A percentile compares a stretch with the other conserved stretches of the same genome.
phyloP scores from a whole-genome alignment of 1,284 basidiomycete genomes.

The Naganishia cerealis region DNA sequence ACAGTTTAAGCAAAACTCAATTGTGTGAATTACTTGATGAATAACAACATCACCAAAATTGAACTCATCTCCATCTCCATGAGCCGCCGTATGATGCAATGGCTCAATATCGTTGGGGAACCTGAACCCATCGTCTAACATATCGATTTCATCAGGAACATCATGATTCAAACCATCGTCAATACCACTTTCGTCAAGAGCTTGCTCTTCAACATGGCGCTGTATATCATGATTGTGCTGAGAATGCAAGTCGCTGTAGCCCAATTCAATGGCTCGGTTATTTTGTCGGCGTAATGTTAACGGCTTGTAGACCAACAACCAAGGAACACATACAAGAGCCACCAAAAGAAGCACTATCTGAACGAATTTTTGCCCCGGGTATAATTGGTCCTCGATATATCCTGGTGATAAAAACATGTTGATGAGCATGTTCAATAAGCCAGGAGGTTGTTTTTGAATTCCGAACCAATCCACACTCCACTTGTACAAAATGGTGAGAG shows the following conservation, averaged over 20 bases:
- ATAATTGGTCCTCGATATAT: conserved; percentile 71
- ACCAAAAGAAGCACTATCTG: conserved; percentile 78
- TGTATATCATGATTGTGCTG: conserved; percentile 51
- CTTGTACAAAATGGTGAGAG: conserved; percentile 93
- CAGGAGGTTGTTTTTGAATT: conserved; percentile 74
- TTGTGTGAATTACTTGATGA: conserved; percentile 96
- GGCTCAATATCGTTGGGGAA: conserved; percentile 32
- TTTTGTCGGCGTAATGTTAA: conserved; percentile 90
- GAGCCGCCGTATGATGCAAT: conserved; percentile 57
- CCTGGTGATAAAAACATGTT: conserved; percentile 89
- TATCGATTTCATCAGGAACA: too few species aligned
- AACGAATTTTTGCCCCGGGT: conserved; percentile 80
- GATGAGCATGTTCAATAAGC: conserved; percentile 92
- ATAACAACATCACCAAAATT: conserved; percentile 93
- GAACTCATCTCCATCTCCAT: conserved; percentile 86
- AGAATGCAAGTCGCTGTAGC: conserved; percentile 73
- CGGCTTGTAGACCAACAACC: conserved; percentile 92
- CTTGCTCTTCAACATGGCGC: too few species aligned
- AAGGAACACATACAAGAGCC: conserved; percentile 90
- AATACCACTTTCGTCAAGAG: too few species aligned
- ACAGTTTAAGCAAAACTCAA: conserved; percentile 86
- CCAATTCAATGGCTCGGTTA: conserved; percentile 76
- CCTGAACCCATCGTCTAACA: too few species aligned
- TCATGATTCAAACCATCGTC: too few species aligned
- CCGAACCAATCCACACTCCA: conserved; percentile 90